Conservation (phyloP, 148 eudicot genomes). For the Chenopodium formosanum region DNA sequence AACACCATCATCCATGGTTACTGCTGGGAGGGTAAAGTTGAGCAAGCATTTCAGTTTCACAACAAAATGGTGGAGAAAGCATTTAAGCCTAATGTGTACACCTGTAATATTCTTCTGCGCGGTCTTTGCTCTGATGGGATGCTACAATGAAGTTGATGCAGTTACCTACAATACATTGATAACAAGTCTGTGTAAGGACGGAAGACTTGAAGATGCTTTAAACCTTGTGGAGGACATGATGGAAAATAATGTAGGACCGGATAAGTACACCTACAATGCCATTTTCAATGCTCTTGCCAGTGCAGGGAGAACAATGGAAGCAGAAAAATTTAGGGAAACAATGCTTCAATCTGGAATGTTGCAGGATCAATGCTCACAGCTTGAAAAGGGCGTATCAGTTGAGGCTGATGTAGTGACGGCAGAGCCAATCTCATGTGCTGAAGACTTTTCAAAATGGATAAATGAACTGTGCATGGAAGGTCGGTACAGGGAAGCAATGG, state of each 20-base stretch:
- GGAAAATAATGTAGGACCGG: slow-evolving; percentile 61
- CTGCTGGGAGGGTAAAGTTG: slow-evolving; percentile 79
- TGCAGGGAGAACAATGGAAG: slow-evolving; percentile 58
- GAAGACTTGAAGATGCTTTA: slow-evolving; percentile 65
- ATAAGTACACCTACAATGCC: slow-evolving; percentile 57
- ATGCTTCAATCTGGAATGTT: slow-evolving; percentile 34
- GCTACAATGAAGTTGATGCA: slow-evolving; percentile 49
- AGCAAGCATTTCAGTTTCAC: slow-evolving; percentile 81
- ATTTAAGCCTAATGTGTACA: slow-evolving; percentile 66
- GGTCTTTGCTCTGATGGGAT: slow-evolving; percentile 80
- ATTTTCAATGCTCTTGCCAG: slow-evolving; percentile 51
- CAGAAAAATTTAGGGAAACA: slow-evolving; percentile 49
- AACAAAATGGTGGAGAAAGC: slow-evolving; percentile 71
- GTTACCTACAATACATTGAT: slow-evolving; percentile 79
- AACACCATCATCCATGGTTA: slow-evolving; percentile 81
- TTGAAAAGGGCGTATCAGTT: slow-evolving; percentile 27
- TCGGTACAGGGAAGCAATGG: slow-evolving; percentile 76
- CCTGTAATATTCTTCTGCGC: slow-evolving; percentile 75
- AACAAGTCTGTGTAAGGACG: slow-evolving; percentile 62
- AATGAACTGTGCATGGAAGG: slow-evolving; percentile 50
- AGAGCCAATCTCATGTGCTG: slow-evolving; percentile 36
- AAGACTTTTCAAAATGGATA: slow-evolving; percentile 52
- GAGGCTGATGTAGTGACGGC: slow-evolving; percentile 22
- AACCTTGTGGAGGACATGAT: slow-evolving; percentile 60
- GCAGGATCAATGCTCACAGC: slow-evolving; percentile 19